A percentile compares a stretch with the other conserved stretches of the same genome.
phyloP scores from a whole-genome alignment of 306 rosid genomes.

The Cucumis melo region DNA sequence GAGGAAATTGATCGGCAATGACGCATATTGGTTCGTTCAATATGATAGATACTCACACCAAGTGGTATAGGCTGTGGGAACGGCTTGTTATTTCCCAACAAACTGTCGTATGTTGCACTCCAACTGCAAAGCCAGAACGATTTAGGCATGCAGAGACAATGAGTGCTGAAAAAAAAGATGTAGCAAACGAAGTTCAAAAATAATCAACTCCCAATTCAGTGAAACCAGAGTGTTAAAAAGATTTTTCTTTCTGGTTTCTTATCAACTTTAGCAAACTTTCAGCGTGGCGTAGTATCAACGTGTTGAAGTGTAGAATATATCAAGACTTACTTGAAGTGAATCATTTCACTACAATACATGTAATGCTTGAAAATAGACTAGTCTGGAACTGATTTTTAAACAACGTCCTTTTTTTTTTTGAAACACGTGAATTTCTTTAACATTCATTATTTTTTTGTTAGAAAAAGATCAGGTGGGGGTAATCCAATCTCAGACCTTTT shows the following conservation, averaged over 20 bases:
- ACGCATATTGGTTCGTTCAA: not conserved
- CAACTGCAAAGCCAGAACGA: slow-evolving; percentile 71
- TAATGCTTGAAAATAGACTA: not conserved
- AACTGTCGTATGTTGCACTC: slow-evolving; percentile 73
- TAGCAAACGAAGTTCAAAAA: slow-evolving; percentile 21
- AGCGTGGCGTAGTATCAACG: not conserved
- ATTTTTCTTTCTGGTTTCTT: slow-evolving; percentile 1
- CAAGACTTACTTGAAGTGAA: not conserved
- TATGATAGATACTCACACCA: slow-evolving; percentile 32
- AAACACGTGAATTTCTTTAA: not conserved
- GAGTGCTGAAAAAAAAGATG: slow-evolving; percentile 33
- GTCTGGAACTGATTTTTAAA: not conserved
- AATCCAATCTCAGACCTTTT: too few relatives aligned
- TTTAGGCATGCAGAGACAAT: slow-evolving; percentile 44
- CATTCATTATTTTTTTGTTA: too few relatives aligned
- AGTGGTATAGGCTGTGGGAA: slow-evolving; percentile 79
- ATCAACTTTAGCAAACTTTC: not conserved
- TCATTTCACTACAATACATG: not conserved
- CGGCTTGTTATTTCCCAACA: slow-evolving; percentile 76
- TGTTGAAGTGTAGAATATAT: not conserved
- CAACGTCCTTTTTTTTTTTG: not conserved
- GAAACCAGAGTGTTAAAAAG: not conserved
- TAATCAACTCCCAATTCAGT: slow-evolving; percentile 13
- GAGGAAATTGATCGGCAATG: not conserved
- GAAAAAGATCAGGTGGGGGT: too few relatives aligned